Percentiles rank a stretch among this genome's conserved stretches.
phyloP scores from a whole-genome alignment of 441 rosid species.

The Eutrema salsugineum region DNA sequence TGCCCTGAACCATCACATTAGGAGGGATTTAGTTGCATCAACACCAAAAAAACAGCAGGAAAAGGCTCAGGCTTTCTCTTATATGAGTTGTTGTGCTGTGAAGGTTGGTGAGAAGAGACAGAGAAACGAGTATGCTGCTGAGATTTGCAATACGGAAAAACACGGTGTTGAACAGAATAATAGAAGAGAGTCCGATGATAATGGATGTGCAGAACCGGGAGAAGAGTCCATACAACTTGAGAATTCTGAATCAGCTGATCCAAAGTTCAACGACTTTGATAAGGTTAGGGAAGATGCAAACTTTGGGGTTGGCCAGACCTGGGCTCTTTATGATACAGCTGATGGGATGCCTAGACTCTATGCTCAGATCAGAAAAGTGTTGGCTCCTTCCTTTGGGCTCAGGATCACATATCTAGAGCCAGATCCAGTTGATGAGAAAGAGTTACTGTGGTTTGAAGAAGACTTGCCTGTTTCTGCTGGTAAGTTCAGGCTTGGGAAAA shows the following conservation, averaged over 20 bases:
- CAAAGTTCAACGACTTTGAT: slow-evolving; percentile 49
- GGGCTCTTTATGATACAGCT: slow-evolving; percentile 47
- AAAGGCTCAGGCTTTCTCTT: no score
- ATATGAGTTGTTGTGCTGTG: not conserved
- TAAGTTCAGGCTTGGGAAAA: slow-evolving; percentile 40
- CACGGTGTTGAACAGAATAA: no score
- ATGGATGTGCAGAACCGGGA: no score
- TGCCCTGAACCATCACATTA: no score
- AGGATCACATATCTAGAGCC: slow-evolving; percentile 47
- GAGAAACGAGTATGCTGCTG: not conserved
- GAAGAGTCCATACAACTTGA: slow-evolving; percentile 15
- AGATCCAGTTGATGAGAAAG: slow-evolving; percentile 16
- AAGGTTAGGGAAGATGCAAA: slow-evolving; percentile 14
- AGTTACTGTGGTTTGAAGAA: slow-evolving; percentile 27
- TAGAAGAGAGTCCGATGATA: no score
- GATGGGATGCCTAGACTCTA: slow-evolving; percentile 62
- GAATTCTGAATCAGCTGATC: slow-evolving; percentile 31
- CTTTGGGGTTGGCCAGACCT: no score
- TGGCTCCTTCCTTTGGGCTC: slow-evolving; percentile 34
- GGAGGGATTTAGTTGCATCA: no score
- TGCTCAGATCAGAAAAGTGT: slow-evolving; percentile 43
- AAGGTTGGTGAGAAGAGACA: slow-evolving; percentile 25
- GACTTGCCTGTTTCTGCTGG: slow-evolving; percentile 42
- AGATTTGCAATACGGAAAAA: no score
- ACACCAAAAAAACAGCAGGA: no score